Evolutionary conservation across 805 yeast species (phyloP).

Genomic region (Schizosaccharomyces pombe): DNA sequence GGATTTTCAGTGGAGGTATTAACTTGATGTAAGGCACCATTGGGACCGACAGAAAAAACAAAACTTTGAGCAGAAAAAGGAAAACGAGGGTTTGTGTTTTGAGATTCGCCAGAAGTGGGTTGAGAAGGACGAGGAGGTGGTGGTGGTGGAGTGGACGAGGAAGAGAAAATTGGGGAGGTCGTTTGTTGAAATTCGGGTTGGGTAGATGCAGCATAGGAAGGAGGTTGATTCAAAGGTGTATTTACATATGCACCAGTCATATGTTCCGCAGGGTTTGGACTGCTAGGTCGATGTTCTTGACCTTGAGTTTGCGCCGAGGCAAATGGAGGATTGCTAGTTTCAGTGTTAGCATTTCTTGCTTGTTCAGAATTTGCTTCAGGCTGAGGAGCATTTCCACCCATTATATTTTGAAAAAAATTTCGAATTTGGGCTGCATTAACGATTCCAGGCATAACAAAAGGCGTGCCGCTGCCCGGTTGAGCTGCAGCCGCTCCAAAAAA

Average conservation of each 20-base stretch:
- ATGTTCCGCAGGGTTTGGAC: not conserved
- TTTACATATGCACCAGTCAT: not conserved
- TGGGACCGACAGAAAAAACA: not conserved
- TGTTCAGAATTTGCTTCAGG: no score
- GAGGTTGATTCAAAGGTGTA: not conserved
- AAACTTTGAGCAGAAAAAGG: constrained; percentile 1
- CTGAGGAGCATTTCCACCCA: no score
- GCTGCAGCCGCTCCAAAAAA: not conserved
- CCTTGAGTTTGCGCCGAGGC: no score
- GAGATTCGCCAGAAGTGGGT: not conserved
- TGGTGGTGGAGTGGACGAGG: not conserved
- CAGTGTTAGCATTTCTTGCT: no score
- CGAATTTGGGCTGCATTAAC: not conserved
- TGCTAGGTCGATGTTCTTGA: not conserved
- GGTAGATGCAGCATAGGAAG: not conserved
- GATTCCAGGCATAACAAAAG: not conserved
- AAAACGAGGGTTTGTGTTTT: not conserved
- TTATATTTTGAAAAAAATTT: not conserved
- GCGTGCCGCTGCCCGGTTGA: not conserved
- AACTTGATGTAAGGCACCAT: not conserved
- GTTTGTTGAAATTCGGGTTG: not conserved
- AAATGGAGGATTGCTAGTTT: no score
- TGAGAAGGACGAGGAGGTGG: not conserved
- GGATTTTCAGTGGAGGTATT: not conserved
- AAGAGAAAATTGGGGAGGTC: no score